Evolutionary conservation across 2,329 filamentous ascomycete species (phyloP).

Genomic region (Trichoderma guizhouense): DNA sequence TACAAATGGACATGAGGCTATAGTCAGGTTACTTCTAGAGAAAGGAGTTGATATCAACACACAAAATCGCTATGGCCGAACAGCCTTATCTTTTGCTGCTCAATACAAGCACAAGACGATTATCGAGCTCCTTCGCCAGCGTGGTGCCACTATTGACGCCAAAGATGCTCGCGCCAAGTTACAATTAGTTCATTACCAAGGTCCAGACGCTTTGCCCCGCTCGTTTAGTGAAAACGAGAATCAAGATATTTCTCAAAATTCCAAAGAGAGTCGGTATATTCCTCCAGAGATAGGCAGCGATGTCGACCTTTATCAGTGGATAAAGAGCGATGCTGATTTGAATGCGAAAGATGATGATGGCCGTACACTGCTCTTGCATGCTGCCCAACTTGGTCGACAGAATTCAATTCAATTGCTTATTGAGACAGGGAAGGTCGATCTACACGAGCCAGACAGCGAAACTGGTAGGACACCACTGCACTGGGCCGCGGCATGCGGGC

Average conservation of each 20-base stretch:
- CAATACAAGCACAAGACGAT: rapidly evolving
- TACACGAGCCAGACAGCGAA: neutral
- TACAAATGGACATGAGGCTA: rapidly evolving
- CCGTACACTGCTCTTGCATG: neutral
- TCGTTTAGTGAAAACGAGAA: too few species aligned
- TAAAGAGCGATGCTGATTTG: neutral
- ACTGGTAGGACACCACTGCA: neutral
- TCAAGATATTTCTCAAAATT: too few species aligned
- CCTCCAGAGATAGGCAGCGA: rapidly evolving
- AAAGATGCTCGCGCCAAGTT: too few species aligned
- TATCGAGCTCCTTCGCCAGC: neutral
- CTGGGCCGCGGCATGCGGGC: rapidly evolving
- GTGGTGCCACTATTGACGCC: neutral
- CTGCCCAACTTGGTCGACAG: rapidly evolving
- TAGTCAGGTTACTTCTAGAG: neutral
- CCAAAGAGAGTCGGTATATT: too few species aligned
- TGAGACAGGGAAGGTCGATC: neutral
- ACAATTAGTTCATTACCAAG: too few species aligned
- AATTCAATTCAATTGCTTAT: neutral
- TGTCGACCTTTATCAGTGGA: neutral
- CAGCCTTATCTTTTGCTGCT: neutral
- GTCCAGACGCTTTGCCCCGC: too few species aligned
- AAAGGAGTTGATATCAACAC: neutral
- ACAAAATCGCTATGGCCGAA: rapidly evolving
- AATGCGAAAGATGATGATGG: neutral